Conservation (phyloP, 1,139 yeast genomes). For the Yamadazyma blattariae region DNA sequence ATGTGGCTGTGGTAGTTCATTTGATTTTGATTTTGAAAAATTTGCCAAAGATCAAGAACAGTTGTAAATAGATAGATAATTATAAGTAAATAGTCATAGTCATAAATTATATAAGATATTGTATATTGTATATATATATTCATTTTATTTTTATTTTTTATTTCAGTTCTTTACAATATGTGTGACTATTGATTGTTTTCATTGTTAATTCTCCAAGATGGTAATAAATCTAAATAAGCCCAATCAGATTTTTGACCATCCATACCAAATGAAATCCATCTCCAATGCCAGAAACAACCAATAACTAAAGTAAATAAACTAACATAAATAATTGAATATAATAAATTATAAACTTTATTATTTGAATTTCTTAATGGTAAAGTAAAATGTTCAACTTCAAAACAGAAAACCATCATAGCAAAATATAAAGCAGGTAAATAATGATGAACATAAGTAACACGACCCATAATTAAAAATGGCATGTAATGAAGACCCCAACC, state of each 20-base stretch:
- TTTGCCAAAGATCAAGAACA: constrained; percentile 15
- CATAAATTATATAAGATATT: too few relatives aligned
- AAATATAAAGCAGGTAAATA: constrained; percentile 95
- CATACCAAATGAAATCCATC: constrained; percentile 88
- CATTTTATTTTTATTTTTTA: too few relatives aligned
- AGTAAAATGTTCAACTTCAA: constrained; percentile 66
- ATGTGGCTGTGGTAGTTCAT: constrained; percentile 97
- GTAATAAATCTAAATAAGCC: constrained; percentile 70
- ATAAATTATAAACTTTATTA: constrained; percentile 19
- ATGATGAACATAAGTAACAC: constrained; percentile 97
- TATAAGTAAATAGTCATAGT: too few relatives aligned
- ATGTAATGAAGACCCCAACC: constrained; percentile 95
- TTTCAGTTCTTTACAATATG: too few relatives aligned
- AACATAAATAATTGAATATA: constrained; percentile 33
- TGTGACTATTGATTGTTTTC: constrained; percentile 24
- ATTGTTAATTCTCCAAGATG: constrained; percentile 61
- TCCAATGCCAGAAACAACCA: constrained; percentile 68
- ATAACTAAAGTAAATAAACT: constrained; percentile 56
- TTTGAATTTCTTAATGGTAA: constrained; percentile 35
- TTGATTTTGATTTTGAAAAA: constrained; percentile 80
- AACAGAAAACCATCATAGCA: constrained; percentile 82
- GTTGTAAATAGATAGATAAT: not conserved
- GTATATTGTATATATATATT: too few relatives aligned
- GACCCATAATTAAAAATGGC: constrained; percentile 93
- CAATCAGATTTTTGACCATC: constrained; percentile 71